Percentiles rank a stretch among this genome's conserved stretches.
These are phyloP conservation scores for Suillus variegatus DNA, from an alignment of 768 basidiomycete species.

Conservation along the genomic window DNA sequence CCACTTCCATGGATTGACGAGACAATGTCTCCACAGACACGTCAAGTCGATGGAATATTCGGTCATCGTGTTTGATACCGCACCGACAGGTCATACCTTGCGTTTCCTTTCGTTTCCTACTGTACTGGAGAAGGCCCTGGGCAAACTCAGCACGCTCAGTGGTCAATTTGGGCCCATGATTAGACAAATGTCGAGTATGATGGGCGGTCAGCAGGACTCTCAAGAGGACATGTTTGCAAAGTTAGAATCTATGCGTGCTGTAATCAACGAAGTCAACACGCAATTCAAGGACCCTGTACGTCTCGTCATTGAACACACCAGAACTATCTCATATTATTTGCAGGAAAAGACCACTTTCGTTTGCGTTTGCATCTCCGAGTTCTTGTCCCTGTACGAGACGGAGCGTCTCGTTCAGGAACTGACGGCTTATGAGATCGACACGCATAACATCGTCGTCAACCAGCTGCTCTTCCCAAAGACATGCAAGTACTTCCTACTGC, in stretches of 20 bases:
- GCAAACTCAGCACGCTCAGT: constrained; percentile 91
- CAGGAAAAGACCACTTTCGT: constrained; percentile 99
- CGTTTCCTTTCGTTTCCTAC: constrained; percentile 99
- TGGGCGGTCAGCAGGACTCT: constrained; percentile 87
- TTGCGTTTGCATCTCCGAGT: constrained; percentile 98
- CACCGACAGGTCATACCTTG: constrained; percentile 97
- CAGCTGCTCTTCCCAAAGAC: constrained; percentile 93
- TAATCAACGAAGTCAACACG: constrained; percentile 98
- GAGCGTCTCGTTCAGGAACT: constrained; percentile 97
- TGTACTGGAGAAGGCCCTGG: constrained; percentile 95
- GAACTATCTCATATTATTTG: not conserved
- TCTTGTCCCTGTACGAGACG: constrained; percentile 97
- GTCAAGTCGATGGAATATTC: constrained; percentile 99
- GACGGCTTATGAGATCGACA: constrained; percentile 93
- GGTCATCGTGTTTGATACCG: constrained; percentile 99
- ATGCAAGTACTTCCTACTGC: constrained; percentile 48
- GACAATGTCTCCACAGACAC: constrained; percentile 55
- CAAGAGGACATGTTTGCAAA: constrained; percentile 99
- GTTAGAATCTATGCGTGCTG: constrained; percentile 93
- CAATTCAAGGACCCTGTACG: constrained; percentile 98
- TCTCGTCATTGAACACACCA: constrained; percentile 15
- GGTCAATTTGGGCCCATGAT: constrained; percentile 98
- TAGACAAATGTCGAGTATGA: constrained; percentile 93
- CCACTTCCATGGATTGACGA: not conserved
- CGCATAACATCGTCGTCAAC: constrained; percentile 98